These are phyloP conservation scores for Cladorrhinum samala DNA, from an alignment of 495 filamentous ascomycete genomes.

Conservation along the genomic window DNA sequence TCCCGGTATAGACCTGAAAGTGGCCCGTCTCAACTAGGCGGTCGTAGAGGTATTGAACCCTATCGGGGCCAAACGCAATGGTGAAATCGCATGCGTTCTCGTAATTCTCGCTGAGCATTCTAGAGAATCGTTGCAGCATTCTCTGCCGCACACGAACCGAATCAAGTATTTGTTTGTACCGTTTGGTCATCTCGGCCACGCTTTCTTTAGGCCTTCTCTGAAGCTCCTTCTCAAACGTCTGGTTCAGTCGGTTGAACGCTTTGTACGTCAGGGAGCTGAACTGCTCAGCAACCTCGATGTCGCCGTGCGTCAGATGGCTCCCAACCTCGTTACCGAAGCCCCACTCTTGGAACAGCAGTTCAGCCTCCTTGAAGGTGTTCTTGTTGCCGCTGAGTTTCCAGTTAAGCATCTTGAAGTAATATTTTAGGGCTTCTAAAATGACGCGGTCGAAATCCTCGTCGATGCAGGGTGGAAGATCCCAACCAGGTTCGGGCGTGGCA, in stretches of 20 bases:
- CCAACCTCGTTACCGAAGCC: conserved; percentile 91
- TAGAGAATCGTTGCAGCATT: conserved; percentile 68
- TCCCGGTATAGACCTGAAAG: conserved; percentile 67
- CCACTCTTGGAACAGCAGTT: conserved; percentile 97
- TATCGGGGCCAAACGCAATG: conserved; percentile 59
- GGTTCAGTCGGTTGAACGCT: conserved; percentile 76
- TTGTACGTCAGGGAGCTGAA: conserved; percentile 92
- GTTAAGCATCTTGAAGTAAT: conserved; percentile 95
- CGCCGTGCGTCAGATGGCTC: conserved; percentile 78
- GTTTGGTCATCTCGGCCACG: conserved; percentile 84
- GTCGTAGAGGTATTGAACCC: conserved; percentile 68
- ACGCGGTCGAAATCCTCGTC: conserved; percentile 95
- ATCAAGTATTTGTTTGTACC: conserved; percentile 90
- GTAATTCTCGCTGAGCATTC: conserved; percentile 83
- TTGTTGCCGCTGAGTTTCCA: conserved; percentile 97
- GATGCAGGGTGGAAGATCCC: conserved; percentile 93
- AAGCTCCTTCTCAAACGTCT: conserved; percentile 87
- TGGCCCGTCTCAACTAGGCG: conserved; percentile 79
- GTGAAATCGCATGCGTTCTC: conserved; percentile 96
- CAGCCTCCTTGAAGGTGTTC: conserved; percentile 98
- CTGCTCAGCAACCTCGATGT: conserved; percentile 97
- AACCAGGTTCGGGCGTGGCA: conserved; percentile 81
- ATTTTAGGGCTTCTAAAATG: conserved; percentile 90
- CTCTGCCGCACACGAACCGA: conserved; percentile 92
- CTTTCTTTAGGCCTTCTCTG: conserved; percentile 75